Conservation (phyloP, 495 filamentous ascomycete species). For the Tetracladium setigerum region DNA sequence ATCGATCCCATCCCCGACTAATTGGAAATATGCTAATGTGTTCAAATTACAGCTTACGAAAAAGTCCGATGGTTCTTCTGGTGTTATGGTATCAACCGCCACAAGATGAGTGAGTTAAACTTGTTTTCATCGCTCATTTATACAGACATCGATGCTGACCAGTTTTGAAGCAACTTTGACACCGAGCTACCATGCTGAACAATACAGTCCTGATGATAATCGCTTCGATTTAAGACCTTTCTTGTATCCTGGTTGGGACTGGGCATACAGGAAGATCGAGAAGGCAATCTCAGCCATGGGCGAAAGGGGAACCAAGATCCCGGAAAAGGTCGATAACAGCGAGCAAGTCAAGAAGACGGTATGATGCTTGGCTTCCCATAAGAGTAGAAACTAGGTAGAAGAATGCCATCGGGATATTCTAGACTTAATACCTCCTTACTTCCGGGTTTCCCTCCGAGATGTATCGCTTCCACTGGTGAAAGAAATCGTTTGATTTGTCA, state of each 20-base stretch:
- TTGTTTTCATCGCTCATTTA: too few relatives aligned
- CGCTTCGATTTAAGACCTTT: slow-evolving; percentile 63
- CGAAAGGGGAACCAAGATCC: not conserved
- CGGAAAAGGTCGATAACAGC: too few relatives aligned
- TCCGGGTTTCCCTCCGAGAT: too few relatives aligned
- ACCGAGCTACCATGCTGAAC: slow-evolving; percentile 45
- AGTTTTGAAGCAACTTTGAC: slow-evolving; percentile 38
- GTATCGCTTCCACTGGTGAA: too few relatives aligned
- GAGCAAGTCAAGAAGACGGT: too few relatives aligned
- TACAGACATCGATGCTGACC: not conserved
- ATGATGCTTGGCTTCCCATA: too few relatives aligned
- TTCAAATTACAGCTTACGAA: slow-evolving; percentile 28
- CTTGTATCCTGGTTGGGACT: slow-evolving; percentile 41
- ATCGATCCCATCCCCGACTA: slow-evolving; percentile 23
- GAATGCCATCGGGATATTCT: too few relatives aligned
- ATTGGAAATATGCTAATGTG: slow-evolving; percentile 19
- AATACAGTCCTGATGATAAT: slow-evolving; percentile 59
- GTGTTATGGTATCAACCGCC: slow-evolving; percentile 48
- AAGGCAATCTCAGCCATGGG: slow-evolving; percentile 11
- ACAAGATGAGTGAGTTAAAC: slow-evolving; percentile 50
- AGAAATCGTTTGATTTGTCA: too few relatives aligned
- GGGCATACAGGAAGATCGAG: slow-evolving; percentile 48
- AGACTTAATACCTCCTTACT: too few relatives aligned
- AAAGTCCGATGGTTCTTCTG: slow-evolving; percentile 67
- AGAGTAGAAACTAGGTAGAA: too few relatives aligned